Evolutionary conservation across 192 early-diverging fungal species (phyloP), one percentile per base, ranked within the genome.

Genomic region (Podila verticillata): DNA sequence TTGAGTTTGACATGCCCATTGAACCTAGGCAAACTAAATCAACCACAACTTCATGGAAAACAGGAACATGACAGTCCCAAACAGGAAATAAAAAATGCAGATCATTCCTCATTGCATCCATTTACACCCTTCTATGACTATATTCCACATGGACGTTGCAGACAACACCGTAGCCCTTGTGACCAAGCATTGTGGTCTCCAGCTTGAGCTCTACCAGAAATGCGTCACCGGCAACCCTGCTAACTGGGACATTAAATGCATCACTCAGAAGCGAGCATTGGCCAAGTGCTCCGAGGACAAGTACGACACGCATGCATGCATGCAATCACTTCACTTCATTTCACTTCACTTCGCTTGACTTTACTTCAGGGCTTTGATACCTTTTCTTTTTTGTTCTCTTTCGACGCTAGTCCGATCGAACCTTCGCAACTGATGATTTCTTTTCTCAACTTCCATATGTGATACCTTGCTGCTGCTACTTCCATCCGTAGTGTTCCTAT

Each of bases 251-350:
- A 74, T 84, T n/a, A 81, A 81, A 30, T 89, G 88, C 66, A 65
- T 87, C 19, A 84, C 85, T 48, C 85, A 89, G 68, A 85, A 84
- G 57, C 71, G 83, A 22, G 88, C 88, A 13, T 70, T 89, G 9
- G 87, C 88, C 9, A 84, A 84, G 71, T 89, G 88, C 35, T 89
- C 88, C 24, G 87, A 89, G 58, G 85, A 88, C 68, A 87, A 89
- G 88, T 89, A 86, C 59, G 68, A 32, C 2, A 39, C 8, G 22
- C 48, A 13, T 62, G 34, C 30, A 34, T n/a, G 39, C 22, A 29
- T 35, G 22, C 47, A 17, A 36, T 7, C 19, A 20, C n/a, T 0
- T 12, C 66, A n/a, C n/a, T n/a, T n/a, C n/a, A n/a, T n/a, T n/a
- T n/a, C n/a, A n/a, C n/a, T n/a, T n/a, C n/a, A n/a, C n/a, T n/a